Conservation (phyloP, 306 rosid species). For the Citrullus mucosospermus region DNA sequence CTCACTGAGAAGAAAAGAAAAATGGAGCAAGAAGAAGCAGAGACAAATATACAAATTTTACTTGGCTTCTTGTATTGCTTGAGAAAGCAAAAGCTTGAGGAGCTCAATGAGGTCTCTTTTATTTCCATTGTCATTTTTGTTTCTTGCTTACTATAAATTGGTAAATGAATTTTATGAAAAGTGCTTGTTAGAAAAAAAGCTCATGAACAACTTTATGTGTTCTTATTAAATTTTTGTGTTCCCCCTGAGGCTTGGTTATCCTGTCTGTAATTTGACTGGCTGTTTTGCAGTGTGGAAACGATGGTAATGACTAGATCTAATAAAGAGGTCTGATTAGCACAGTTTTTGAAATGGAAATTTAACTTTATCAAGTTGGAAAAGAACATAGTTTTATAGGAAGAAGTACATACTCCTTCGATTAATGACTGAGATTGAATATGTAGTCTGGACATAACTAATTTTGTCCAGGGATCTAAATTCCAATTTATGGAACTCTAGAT, state of each 20-base stretch:
- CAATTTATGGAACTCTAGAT: not conserved
- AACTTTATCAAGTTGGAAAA: not conserved
- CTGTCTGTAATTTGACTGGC: not conserved
- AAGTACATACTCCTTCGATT: not conserved
- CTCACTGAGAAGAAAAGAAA: constrained; percentile 85
- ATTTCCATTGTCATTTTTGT: not conserved
- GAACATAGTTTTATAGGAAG: not conserved
- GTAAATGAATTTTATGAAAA: not conserved
- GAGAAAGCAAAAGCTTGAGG: constrained; percentile 78
- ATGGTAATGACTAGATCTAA: not conserved
- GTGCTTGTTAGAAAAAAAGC: too few species aligned
- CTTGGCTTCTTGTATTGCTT: constrained; percentile 77
- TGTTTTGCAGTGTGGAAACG: not conserved
- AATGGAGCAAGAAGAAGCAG: constrained; percentile 98
- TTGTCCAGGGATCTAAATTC: not conserved
- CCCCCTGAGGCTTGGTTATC: not conserved
- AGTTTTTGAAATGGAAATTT: not conserved
- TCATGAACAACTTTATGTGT: not conserved
- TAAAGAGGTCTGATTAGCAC: not conserved
- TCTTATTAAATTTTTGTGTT: not conserved
- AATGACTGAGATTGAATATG: not conserved
- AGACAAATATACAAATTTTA: constrained; percentile 89
- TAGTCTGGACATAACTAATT: not conserved
- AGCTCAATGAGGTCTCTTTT: constrained; percentile 64
- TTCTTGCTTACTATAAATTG: not conserved